These are phyloP conservation scores for Nitzschia inconspicua DNA, from an alignment of 108 stramenopile species.

Conservation along the genomic window DNA sequence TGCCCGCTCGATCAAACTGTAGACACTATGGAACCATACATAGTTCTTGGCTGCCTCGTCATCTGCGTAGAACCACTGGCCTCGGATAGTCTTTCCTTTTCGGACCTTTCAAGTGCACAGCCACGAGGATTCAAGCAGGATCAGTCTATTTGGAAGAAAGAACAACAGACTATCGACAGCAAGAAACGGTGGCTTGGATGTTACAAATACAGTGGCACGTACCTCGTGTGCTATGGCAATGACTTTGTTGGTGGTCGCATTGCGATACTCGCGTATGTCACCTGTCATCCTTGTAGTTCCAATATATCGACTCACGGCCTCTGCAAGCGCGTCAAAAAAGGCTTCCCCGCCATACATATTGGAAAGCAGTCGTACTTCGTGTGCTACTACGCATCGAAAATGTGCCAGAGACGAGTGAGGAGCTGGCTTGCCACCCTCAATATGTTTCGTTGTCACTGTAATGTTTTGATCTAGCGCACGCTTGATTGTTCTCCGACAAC, in stretches of 20 bases:
- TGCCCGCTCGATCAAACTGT: constrained; percentile 53
- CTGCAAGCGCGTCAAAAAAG: constrained; percentile 64
- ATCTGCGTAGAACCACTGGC: constrained; percentile 80
- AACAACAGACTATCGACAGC: neutral
- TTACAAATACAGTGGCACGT: too few relatives aligned
- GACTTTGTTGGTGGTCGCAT: constrained; percentile 34
- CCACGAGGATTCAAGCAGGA: neutral
- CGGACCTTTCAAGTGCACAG: constrained; percentile 37
- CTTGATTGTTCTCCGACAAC: constrained; percentile 56
- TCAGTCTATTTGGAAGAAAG: neutral
- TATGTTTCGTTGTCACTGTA: constrained; percentile 53
- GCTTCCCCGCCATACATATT: constrained; percentile 34
- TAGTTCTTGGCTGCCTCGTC: constrained; percentile 66
- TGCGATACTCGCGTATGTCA: constrained; percentile 64
- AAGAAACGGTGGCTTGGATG: too few relatives aligned
- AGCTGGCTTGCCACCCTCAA: constrained; percentile 51
- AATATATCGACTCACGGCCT: constrained; percentile 63
- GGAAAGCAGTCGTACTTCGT: constrained; percentile 61
- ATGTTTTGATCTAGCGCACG: constrained; percentile 60
- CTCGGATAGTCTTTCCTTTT: constrained; percentile 62
- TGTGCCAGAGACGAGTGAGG: constrained; percentile 73
- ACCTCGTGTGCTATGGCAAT: constrained; percentile 67
- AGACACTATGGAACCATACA: constrained; percentile 77
- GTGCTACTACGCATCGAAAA: constrained; percentile 74
- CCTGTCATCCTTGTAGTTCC: constrained; percentile 72